Evolutionary conservation across 176 grass and related monocot species (phyloP), one percentile per base, ranked within the genome.

Genomic region (Zizania latifolia): DNA sequence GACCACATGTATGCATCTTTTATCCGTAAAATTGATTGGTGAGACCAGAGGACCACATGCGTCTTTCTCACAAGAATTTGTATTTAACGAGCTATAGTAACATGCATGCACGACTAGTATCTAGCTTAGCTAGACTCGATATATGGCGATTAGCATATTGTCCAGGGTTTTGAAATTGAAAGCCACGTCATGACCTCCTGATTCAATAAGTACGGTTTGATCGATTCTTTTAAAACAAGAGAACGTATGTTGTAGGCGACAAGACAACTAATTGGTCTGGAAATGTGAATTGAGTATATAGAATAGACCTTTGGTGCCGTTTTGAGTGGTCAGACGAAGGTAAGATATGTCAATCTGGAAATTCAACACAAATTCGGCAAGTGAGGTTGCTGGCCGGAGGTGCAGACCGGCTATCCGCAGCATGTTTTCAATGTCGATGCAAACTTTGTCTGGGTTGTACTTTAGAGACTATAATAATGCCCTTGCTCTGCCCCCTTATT

Each of bases 51-150:
- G 58, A 37, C 30, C 39, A 23, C 72, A 69, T 38, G 21, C 3
- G 72, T 70, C 72, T 53, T 51, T 60, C 45, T 76, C 62, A 48
- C 21, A 76, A 60, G n/a, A 45, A 76, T 33, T 67, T 33, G 21
- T 65, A 46, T 76, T 76, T 4, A 32, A 48, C 22, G 21, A 46
- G 23, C 22, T 54, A 12, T 32, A 28, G 43, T 16, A 33, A 34
- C 58, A 50, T 51, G n/a, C 56, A 53, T 10, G 43, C 56, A 81
- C 37, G 57, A 29, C 12, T 66, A 41, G 23, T 41, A 41, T 65
- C 11, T 44, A 43, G 39, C 34, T 36, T 4, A 44, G 15, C 15
- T 43, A 23, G 11, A 26, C 11, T n/a, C n/a, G n/a, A n/a, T n/a
- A 56, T 59, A 12, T 34, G 57, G 6, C 0, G 6, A 68, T 39